Percentiles rank a stretch among this genome's conserved stretches.
Conservation (phyloP, 164 flowering plant genomes). For the Sextonia rubra region DNA sequence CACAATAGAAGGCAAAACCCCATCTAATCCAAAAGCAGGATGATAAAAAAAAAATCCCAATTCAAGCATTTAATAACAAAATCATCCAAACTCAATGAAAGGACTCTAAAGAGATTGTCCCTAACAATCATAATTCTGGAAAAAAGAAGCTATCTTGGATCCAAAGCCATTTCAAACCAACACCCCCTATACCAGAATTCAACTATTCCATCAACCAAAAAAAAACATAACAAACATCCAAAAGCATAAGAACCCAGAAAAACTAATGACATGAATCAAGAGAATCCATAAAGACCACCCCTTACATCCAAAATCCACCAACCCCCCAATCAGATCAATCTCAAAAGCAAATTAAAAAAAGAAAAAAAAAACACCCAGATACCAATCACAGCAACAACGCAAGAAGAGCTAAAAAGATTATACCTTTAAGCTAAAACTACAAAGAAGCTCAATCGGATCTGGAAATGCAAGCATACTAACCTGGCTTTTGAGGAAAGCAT, state of each 20-base stretch:
- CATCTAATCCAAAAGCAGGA: neutral
- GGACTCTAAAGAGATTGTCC: neutral
- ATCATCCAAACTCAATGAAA: neutral
- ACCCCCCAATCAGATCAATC: neutral
- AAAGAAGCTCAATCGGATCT: constrained; percentile 26
- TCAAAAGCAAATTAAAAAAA: neutral
- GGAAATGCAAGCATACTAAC: constrained; percentile 26
- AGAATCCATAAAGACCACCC: constrained; percentile 14
- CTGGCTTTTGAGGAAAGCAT: constrained; percentile 55
- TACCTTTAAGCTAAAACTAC: neutral
- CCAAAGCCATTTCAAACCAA: neutral
- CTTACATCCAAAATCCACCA: neutral
- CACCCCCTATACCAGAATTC: constrained; percentile 4
- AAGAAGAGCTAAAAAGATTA: constrained; percentile 14
- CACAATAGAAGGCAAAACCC: neutral
- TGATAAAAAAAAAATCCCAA: neutral
- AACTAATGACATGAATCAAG: constrained; percentile 3
- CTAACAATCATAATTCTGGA: neutral
- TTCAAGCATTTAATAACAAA: neutral
- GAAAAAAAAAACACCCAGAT: neutral
- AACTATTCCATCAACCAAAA: neutral
- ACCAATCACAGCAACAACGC: constrained; percentile 1
- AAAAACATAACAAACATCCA: neutral
- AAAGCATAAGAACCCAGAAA: neutral
- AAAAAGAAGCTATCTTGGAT: constrained; percentile 1